phyloP scores from a whole-genome alignment of 2,329 filamentous ascomycete species.

The Colletotrichum sp. region DNA sequence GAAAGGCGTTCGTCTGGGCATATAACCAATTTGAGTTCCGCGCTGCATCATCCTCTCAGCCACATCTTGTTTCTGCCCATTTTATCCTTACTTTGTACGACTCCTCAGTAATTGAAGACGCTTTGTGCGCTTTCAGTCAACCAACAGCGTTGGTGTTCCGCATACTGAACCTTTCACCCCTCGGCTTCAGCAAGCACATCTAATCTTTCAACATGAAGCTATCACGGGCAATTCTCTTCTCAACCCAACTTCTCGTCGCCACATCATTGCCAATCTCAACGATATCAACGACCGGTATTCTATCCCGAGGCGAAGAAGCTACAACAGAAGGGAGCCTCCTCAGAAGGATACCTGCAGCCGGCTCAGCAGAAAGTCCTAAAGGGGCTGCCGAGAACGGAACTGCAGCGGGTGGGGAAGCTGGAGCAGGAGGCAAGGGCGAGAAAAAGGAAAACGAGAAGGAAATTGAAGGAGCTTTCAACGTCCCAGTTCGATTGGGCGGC shows the following conservation, averaged over 20 bases:
- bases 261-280: neutral
- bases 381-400: neutral
- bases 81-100: neutral
- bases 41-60: neutral
- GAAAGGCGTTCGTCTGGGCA: neutral
- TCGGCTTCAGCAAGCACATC: neutral
- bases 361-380: neutral
- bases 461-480: slow-evolving; percentile 32
- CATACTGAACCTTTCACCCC: no score
- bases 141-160: neutral
- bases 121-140: accelerated
- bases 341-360: neutral
- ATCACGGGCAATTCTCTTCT: neutral
- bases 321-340: no score
- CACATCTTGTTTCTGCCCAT: neutral
- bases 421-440: slow-evolving; percentile 11
- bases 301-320: neutral
- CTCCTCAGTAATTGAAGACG: accelerated
- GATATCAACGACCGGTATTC: neutral
- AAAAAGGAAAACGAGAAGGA: slow-evolving; percentile 33
- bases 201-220: neutral
- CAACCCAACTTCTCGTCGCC: neutral
- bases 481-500: slow-evolving; percentile 31
- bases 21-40: neutral
- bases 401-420: slow-evolving; percentile 2